These are phyloP conservation scores for Cystobasidium slooffiae DNA, from an alignment of 1,284 basidiomycete species.

Conservation along the genomic window DNA sequence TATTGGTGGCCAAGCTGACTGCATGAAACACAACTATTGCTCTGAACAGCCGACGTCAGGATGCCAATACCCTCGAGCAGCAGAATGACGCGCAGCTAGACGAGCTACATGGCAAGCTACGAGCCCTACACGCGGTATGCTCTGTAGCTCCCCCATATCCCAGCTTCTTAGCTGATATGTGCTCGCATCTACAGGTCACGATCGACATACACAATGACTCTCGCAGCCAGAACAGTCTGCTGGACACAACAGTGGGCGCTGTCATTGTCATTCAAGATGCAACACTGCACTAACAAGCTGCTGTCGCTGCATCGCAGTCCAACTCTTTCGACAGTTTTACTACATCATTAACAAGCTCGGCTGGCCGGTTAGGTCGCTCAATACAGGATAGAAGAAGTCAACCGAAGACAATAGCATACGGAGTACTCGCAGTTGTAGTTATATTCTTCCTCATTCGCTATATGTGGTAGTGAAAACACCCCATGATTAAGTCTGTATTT, in stretches of 20 bases:
- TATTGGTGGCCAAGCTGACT: conserved; percentile 6
- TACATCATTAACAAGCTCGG: conserved; percentile 47
- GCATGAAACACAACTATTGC: not conserved
- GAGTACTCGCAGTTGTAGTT: conserved; percentile 19
- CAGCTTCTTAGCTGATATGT: not conserved
- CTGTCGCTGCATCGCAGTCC: conserved; percentile 41
- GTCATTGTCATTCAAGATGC: not conserved
- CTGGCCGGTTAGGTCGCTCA: conserved; percentile 21
- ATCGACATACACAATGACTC: conserved; percentile 53
- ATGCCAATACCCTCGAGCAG: conserved; percentile 48
- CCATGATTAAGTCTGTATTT: not conserved
- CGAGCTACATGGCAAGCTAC: conserved; percentile 50
- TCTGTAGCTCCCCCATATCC: not conserved
- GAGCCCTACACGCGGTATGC: conserved; percentile 47
- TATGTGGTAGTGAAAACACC: not conserved
- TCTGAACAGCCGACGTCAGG: conserved; percentile 36
- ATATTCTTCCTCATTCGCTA: conserved; percentile 27
- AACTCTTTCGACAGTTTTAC: conserved; percentile 52
- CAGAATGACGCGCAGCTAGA: conserved; percentile 53
- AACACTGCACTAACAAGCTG: not conserved
- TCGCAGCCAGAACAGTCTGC: conserved; percentile 48
- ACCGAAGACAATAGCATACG: conserved; percentile 22
- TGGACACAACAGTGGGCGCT: conserved; percentile 49
- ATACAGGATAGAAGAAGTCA: conserved; percentile 29
- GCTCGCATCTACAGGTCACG: conserved; percentile 48